Evolutionary conservation across 768 basidiomycete species (phyloP), one percentile per base, ranked within the genome.

Genomic region (Fomitopsis pulvina): DNA sequence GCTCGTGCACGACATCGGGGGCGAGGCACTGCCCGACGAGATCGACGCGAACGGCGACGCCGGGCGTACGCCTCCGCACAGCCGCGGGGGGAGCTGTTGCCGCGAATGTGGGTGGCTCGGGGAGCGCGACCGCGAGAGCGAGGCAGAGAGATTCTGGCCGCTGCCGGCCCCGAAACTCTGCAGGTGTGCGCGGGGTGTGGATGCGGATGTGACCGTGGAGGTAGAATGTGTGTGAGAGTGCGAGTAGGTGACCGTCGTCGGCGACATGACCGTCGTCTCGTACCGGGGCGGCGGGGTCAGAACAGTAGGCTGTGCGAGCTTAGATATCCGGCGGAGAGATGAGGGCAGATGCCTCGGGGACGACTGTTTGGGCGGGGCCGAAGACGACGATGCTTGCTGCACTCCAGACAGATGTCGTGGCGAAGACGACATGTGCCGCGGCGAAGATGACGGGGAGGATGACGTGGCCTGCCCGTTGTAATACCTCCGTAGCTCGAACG

Each of bases 1-100:
- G 43, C 80, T 81, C 8, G 70, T 68, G 27, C 80, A 83, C 9
- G 83, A 81, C 26, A 77, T 74, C 5, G 77, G 70, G 16, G 85
- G 80, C 3, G 80, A 80, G 47, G 71, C 77, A 28, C 74, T 76
- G 14, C 70, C 69, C 4, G 75, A 78, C 11, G 72, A 66, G 11
- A 57, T 55, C 25, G 65, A 65, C 26, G 63, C 63, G 28, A 55
- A 63, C 3, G 66, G 63, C 10, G 66, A 64, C 5, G 51, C 14
- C 9, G 61, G 52, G 21, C 60, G 52, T 16, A 59, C 43, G 26
- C 45, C 28, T 3, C 24, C 46, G 7, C 44, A 3, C n/a, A 37
- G 38, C 11, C 32, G 38, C 3, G 41, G 42, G 8, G 42, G 41
- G 4, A 39, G 27, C 39, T 51, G 44, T 24, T 51, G 53, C 24